A percentile compares a stretch with the other conserved stretches of the same genome.
Conservation (phyloP, 345 rosid genomes). For the Dipteronia dyeriana region DNA sequence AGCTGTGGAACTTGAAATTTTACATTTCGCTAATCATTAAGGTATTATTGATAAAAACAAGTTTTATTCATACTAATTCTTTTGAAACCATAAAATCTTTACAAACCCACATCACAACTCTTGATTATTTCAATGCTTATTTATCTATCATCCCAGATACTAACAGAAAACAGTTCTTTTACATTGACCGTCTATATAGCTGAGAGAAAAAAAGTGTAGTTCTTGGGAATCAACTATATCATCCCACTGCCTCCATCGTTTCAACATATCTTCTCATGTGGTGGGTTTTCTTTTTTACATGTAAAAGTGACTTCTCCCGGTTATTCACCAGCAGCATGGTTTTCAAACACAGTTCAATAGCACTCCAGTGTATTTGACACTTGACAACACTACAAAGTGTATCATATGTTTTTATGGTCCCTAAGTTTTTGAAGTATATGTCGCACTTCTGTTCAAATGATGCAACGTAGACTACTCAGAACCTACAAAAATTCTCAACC, state of each 20-base stretch:
- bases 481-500: not conserved
- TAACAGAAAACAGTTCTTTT: not conserved
- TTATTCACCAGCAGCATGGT: not conserved
- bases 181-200: not conserved
- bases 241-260: too few species aligned
- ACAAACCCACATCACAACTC: too few species aligned
- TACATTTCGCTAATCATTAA: too few species aligned
- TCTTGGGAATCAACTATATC: not conserved
- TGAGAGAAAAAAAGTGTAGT: too few species aligned
- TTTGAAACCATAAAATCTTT: too few species aligned
- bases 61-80: too few species aligned
- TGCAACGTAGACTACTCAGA: constrained; percentile 4
- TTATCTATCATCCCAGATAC: too few species aligned
- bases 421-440: not conserved
- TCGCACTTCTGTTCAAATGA: constrained; percentile 13
- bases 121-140: not conserved
- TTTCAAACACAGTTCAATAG: not conserved
- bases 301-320: not conserved
- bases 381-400: not conserved
- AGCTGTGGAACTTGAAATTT: too few species aligned
- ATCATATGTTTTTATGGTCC: not conserved
- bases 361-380: not conserved
- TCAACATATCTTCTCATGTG: not conserved
- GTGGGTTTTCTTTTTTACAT: not conserved
- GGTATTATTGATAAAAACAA: too few species aligned